Conservation (phyloP, 306 rosid genomes). For the Echinosophora koreensis region DNA sequence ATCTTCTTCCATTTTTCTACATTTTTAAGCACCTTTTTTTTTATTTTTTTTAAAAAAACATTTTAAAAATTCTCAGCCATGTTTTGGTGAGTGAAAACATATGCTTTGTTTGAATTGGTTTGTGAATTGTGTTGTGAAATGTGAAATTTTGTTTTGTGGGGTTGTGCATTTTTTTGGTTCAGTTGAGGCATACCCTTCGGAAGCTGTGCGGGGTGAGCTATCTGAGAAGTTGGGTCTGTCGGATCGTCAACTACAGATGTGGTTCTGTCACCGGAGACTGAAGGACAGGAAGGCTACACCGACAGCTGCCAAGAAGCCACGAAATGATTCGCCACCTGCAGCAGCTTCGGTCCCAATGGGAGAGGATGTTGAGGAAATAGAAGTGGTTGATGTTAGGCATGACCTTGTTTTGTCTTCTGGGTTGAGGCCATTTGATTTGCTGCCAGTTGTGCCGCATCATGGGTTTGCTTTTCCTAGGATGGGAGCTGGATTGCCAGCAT, state of each 20-base stretch:
- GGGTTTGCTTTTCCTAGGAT: slow-evolving; percentile 52
- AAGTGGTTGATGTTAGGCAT: slow-evolving; percentile 45
- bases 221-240: slow-evolving; percentile 64
- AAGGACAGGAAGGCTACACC: slow-evolving; percentile 65
- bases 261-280: slow-evolving; percentile 85
- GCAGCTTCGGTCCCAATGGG: slow-evolving; percentile 15
- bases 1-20: not conserved
- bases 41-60: no score
- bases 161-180: slow-evolving; percentile 29
- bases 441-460: slow-evolving; percentile 44
- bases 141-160: slow-evolving; percentile 18
- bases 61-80: no score
- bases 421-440: slow-evolving; percentile 42
- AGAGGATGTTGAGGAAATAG: slow-evolving; percentile 52
- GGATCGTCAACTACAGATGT: slow-evolving; percentile 88
- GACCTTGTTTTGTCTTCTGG: slow-evolving; percentile 50
- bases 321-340: slow-evolving; percentile 43
- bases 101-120: not conserved
- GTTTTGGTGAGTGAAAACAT: no score
- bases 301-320: slow-evolving; percentile 38
- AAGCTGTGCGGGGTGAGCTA: slow-evolving; percentile 66
- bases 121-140: slow-evolving; percentile 27
- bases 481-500: slow-evolving; percentile 51
- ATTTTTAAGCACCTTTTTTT: not conserved
- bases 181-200: slow-evolving; percentile 76